Evolutionary conservation across 306 rosid genomes (phyloP).

Genomic region (Boehmeria nivea): DNA sequence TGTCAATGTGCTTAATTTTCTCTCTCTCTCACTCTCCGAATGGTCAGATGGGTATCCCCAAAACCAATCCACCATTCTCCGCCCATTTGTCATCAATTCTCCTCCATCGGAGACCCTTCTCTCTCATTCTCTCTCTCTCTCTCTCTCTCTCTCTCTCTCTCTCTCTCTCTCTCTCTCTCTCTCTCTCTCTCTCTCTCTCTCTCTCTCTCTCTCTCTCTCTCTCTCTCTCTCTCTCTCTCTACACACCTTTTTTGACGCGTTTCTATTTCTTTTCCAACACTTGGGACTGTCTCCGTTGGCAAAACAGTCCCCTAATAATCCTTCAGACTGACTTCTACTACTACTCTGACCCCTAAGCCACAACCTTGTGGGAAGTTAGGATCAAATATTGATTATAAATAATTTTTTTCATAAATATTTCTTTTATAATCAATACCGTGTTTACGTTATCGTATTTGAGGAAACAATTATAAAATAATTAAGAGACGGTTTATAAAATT

Average conservation of each 20-base stretch:
- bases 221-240: background rate
- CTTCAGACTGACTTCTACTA: no score
- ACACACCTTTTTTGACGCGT: conserved; percentile 10
- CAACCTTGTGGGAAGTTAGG: no score
- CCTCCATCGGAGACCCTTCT: conserved; percentile 12
- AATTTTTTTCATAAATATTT: no score
- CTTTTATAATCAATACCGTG: no score
- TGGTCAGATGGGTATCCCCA: conserved; percentile 37
- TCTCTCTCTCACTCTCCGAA: conserved; percentile 7
- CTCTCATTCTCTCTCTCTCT: background rate
- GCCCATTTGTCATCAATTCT: conserved; percentile 38
- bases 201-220: background rate
- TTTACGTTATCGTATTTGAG: no score
- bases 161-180: background rate
- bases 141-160: background rate
- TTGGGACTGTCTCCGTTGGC: conserved; percentile 23
- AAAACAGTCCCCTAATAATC: conserved; percentile 7
- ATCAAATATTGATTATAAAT: no score
- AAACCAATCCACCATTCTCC: conserved; percentile 36
- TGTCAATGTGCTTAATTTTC: background rate
- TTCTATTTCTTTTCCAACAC: conserved; percentile 27
- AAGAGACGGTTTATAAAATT: no score
- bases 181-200: background rate
- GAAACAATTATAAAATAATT: no score
- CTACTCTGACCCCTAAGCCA: background rate